Conservation (phyloP, 164 flowering plant genomes). For the Nelumbo lutea region DNA sequence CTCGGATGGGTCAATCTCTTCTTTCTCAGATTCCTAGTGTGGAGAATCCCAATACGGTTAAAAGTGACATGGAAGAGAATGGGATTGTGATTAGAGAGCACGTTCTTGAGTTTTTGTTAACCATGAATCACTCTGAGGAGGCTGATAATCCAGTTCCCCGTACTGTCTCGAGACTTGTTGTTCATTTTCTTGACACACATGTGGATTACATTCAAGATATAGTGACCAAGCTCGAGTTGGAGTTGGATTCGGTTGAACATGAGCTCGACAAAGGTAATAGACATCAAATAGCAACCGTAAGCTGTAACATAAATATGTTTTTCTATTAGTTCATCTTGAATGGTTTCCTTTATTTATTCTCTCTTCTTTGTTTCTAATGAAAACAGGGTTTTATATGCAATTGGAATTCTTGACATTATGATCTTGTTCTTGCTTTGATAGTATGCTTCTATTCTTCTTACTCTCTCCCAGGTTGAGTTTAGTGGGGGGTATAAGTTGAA, state of each 20-base stretch:
- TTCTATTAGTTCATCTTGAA: neutral
- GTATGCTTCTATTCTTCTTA: neutral
- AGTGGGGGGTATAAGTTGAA: neutral
- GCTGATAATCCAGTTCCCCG: constrained; percentile 97
- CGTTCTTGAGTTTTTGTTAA: constrained; percentile 89
- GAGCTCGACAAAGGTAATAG: constrained; percentile 82
- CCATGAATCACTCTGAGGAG: constrained; percentile 97
- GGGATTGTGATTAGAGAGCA: constrained; percentile 85
- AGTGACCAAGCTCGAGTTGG: constrained; percentile 85
- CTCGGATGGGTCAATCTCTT: constrained; percentile 67
- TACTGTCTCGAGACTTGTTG: constrained; percentile 74
- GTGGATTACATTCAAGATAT: constrained; percentile 96
- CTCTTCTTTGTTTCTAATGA: neutral
- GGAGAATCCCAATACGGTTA: constrained; percentile 44
- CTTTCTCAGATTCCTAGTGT: constrained; percentile 88
- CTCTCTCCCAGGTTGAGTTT: neutral
- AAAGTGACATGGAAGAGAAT: constrained; percentile 37
- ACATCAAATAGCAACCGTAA: neutral
- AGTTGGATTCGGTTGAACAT: constrained; percentile 83
- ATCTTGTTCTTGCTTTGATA: neutral
- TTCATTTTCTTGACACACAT: constrained; percentile 87
- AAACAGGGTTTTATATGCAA: neutral
- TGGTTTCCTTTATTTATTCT: neutral
- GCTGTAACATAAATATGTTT: neutral
- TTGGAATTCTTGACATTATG: neutral